A percentile compares a stretch with the other conserved stretches of the same genome.
Conservation (phyloP, 1,139 yeast species). For the Saccharomycopsis hybrid region DNA sequence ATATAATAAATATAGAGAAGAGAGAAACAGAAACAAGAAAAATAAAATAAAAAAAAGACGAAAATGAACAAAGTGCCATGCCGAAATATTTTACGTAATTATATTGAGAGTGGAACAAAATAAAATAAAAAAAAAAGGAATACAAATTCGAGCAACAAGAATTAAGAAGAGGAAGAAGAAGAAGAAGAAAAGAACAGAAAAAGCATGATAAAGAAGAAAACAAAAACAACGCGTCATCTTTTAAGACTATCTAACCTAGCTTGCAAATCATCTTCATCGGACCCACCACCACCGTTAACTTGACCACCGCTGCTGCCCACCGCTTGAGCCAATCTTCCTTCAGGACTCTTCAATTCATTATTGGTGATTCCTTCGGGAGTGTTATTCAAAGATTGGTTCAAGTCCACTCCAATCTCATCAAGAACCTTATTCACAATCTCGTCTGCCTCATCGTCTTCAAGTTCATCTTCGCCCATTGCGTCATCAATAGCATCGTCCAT, state of each 20-base stretch:
- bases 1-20: too few relatives aligned
- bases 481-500: slow-evolving; percentile 98
- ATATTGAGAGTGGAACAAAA: neutral
- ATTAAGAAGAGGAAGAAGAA: neutral
- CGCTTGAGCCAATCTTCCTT: slow-evolving; percentile 44
- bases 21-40: too few relatives aligned
- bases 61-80: neutral
- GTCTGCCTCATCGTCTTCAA: slow-evolving; percentile 79
- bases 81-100: neutral
- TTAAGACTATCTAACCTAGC: slow-evolving; percentile 82
- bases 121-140: neutral
- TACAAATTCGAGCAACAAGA: neutral
- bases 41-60: too few relatives aligned
- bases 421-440: slow-evolving; percentile 86
- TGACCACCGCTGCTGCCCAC: slow-evolving; percentile 34
- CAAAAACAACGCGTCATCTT: slow-evolving; percentile 31
- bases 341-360: slow-evolving; percentile 28
- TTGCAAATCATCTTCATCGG: slow-evolving; percentile 77
- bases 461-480: slow-evolving; percentile 82
- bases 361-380: slow-evolving; percentile 51
- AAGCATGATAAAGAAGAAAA: neutral
- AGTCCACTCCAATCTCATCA: slow-evolving; percentile 92
- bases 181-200: neutral
- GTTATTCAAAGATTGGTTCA: slow-evolving; percentile 58
- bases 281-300: slow-evolving; percentile 29